Conservation (phyloP, 305 asterid species). For the Fraxinus dipetala region DNA sequence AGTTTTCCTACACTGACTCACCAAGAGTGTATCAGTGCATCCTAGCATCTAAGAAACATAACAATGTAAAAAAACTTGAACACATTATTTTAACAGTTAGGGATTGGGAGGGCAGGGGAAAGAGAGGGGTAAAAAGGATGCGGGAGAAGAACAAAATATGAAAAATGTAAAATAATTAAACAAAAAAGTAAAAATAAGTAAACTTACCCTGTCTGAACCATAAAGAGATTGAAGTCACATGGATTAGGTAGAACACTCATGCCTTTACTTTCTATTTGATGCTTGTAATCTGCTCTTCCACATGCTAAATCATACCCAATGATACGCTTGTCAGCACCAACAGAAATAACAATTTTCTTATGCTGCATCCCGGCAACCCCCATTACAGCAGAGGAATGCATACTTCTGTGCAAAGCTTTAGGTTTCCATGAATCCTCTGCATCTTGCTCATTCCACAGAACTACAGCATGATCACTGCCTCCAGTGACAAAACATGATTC, state of each 20-base stretch:
- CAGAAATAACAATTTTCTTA: constrained; percentile 70
- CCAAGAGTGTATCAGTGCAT: not conserved
- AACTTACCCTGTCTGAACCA: constrained; percentile 92
- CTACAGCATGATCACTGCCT: constrained; percentile 89
- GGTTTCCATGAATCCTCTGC: constrained; percentile 69
- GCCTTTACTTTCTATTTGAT: constrained; percentile 84
- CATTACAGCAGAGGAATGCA: constrained; percentile 90
- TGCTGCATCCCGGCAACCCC: constrained; percentile 93
- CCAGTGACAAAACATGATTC: constrained; percentile 70
- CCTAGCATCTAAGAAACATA: not conserved
- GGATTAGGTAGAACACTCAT: constrained; percentile 94
- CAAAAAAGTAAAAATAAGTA: not conserved
- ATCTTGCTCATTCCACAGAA: constrained; percentile 70
- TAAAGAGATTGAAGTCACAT: constrained; percentile 81
- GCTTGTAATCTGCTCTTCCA: constrained; percentile 60
- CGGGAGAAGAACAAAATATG: not conserved
- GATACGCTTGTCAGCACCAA: constrained; percentile 84
- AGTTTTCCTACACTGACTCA: not conserved
- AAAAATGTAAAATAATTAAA: not conserved
- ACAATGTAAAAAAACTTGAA: not conserved
- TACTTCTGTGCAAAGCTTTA: constrained; percentile 48
- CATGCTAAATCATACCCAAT: constrained; percentile 56
- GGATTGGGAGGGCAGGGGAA: not conserved
- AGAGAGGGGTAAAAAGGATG: not conserved
- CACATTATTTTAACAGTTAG: not conserved